Evolutionary conservation across 768 basidiomycete genomes (phyloP).

Genomic region (Amanita thiersii): DNA sequence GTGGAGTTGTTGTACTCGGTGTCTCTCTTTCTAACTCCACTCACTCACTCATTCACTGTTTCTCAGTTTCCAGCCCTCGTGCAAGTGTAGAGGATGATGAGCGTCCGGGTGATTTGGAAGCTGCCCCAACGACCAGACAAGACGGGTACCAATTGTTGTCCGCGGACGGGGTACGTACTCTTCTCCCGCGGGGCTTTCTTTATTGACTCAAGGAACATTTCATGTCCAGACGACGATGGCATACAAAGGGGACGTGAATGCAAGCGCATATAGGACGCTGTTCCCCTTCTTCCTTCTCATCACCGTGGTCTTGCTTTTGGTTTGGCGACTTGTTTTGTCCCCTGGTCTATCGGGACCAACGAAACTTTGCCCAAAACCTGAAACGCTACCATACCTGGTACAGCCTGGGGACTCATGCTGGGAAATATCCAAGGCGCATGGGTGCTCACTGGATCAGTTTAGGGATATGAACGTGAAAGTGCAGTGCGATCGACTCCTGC

Average conservation of each 20-base stretch:
- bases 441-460: conserved; percentile 43
- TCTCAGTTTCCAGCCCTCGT: conserved; percentile 21
- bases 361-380: conserved; percentile 26
- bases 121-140: conserved; percentile 35
- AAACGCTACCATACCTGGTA: conserved; percentile 37
- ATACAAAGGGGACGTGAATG: conserved; percentile 22
- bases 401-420: conserved; percentile 60
- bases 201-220: too few relatives aligned
- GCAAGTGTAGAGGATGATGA: conserved; percentile 15
- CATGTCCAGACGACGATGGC: conserved; percentile 23
- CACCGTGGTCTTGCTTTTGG: conserved; percentile 50
- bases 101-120: conserved; percentile 43
- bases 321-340: conserved; percentile 51
- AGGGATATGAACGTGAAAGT: conserved; percentile 43
- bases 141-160: conserved; percentile 53
- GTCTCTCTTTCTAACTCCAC: conserved; percentile 2
- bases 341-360: conserved; percentile 28
- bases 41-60: background rate
- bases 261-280: conserved; percentile 48
- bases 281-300: conserved; percentile 71
- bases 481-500: conserved; percentile 49
- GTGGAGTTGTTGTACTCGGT: too few relatives aligned
- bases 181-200: too few relatives aligned
- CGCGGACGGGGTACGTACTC: conserved; percentile 38
- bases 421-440: conserved; percentile 44